A percentile compares a stretch with the other conserved stretches of the same genome.
Conservation (phyloP, 2,329 filamentous ascomycete genomes). For the Scedosporium boydii region DNA sequence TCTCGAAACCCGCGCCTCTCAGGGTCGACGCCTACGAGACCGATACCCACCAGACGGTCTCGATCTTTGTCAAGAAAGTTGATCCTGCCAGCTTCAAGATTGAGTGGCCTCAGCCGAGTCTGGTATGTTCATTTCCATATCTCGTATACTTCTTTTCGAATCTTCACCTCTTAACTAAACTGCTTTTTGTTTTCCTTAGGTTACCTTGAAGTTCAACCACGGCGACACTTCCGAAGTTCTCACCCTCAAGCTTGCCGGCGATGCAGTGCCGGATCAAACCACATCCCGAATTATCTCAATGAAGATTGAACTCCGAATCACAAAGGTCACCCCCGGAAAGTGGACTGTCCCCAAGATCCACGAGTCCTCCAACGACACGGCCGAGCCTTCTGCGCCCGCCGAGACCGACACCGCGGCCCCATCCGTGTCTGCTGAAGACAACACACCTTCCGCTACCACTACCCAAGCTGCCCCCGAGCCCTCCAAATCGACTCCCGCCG, state of each 20-base stretch:
- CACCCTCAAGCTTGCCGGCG: neutral
- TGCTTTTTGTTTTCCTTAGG: neutral
- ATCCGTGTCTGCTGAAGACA: neutral
- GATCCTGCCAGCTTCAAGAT: constrained; percentile 30
- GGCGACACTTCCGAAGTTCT: neutral
- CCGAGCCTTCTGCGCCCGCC: neutral
- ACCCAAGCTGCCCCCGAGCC: constrained; percentile 6
- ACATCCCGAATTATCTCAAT: constrained; percentile 59
- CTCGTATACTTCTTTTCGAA: neutral
- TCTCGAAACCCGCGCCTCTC: constrained; percentile 6
- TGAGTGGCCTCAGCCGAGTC: constrained; percentile 17
- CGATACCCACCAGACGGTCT: constrained; percentile 21
- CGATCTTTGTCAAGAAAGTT: constrained; percentile 32
- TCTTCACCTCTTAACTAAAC: neutral
- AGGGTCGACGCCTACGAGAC: constrained; percentile 15
- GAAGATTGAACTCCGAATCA: constrained; percentile 70
- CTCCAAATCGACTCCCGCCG: neutral
- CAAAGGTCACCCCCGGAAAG: constrained; percentile 58
- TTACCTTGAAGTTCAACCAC: neutral
- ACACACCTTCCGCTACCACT: neutral
- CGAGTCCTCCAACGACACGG: neutral
- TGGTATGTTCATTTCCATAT: constrained; percentile 8
- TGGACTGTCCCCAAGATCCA: constrained; percentile 41
- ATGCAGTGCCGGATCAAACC: constrained; percentile 14
- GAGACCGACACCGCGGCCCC: neutral